Base-by-base conservation (phyloP, 129 eudicot species). In the Rutidosis leptorrhynchoides region DNA sequence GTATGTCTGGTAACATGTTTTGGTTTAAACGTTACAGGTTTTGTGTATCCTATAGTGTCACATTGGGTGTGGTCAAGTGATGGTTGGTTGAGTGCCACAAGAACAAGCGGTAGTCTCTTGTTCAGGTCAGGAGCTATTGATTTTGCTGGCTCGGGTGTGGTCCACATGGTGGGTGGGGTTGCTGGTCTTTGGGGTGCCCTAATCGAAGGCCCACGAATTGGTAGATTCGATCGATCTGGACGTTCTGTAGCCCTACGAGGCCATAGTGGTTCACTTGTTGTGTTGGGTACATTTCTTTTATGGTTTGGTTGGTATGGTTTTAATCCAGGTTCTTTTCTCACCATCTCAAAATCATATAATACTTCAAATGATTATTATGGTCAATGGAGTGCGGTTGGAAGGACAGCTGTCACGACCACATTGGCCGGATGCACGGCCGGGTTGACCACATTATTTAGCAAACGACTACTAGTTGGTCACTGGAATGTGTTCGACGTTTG, bases 271-370 rank as follows among this genome's bases (percentile, higher is more conserved):
- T 86, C 93, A 1, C 78, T 86, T 16, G 88, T 86, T 1, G 93
- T 86, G 5, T 65, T 86, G 73, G 93, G 93, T 23, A 73, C 79
- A 5, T 86, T 86, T 80, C 78, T 86, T 63, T 42, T 86, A 7
- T 86, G 93, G 93, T 86, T 86, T 27, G 93, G 93, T 5, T 85
- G 92, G 92, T 85, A 85, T 54, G 92, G 92, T 22, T 85, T 85
- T 66, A 85, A 85, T 64, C 88, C 92, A 0, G 93, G 93, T 48
- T 86, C 93, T 6, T 86, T 86, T 33, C 11, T 86, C 3, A 68
- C 79, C 43, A 86, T 86, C 52, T 23, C 57, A 25, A 83, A 60
- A 72, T 53, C 83, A 1, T 86, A 83, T 15, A 65, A 51, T n/a
- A 27, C 75, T 5, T 23, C 45, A 10, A n/a, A 62, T 23, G 0